Evolutionary conservation across 2,329 filamentous ascomycete species (phyloP), one percentile per base, ranked within the genome.

Genomic region (Proliferodiscus dingleyae): DNA sequence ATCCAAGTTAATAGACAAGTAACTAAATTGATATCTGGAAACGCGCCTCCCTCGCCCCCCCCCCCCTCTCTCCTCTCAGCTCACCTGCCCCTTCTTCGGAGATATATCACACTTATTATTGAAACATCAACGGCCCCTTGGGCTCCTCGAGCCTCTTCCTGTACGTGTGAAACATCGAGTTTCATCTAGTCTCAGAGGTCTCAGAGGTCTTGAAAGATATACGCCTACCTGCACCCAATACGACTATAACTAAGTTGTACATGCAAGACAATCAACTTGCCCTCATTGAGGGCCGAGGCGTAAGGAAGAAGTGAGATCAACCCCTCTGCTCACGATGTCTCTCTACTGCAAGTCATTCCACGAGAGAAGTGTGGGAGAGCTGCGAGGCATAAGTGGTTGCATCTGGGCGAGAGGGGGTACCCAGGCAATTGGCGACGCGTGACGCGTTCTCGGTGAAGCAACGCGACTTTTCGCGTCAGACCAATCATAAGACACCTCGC

Each of bases 381-480:
- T 15, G 24, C 18, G 30, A 29, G 30, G 18, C 23, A 18, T 47
- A 21, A 47, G 36, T 47, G 45, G 45, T 40, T 22, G 40, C 29
- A 18, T 46, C 15, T 21, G 18, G 22, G 29, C 34, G 37, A 36
- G 36, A 41, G 28, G 36, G 36, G 40, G 19, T 13, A n/a, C 11
- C 5, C 11, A 26, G 34, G n/a, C n/a, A n/a, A n/a, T n/a, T n/a
- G n/a, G n/a, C n/a, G n/a, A n/a, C 41, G 45, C 40, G 41, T 44
- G 21, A 37, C 34, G 34, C 34, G 34, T 13, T 2, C 18, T 4
- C 30, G 30, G 6, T 11, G 10, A 15, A 13, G 7, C 10, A 3
- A 39, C 37, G 39, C 34, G 45, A 21, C n/a, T 43, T 43, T 39
- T 47, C 45, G 45, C 40, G 45, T 39, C 16, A 29, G 19, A 39